Evolutionary conservation across 2,329 filamentous ascomycete species (phyloP).

Genomic region (Aspergillus felis): DNA sequence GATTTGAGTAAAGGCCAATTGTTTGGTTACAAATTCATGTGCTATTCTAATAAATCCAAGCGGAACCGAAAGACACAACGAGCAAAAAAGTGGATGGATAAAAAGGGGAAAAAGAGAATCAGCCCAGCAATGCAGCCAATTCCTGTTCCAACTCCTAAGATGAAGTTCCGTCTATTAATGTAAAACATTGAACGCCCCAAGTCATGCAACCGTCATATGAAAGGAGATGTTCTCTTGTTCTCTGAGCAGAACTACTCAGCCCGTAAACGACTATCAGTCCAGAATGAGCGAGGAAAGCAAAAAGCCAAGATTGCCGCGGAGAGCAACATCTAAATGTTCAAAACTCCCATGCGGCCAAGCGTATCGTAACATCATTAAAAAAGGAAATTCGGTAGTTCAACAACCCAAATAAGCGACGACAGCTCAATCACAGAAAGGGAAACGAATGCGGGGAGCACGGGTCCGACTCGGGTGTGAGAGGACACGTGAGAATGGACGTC

Average conservation of each 20-base stretch:
- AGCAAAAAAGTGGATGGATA: background rate
- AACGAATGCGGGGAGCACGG: conserved; percentile 38
- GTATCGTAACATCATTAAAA: conserved; percentile 8
- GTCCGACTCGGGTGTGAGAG: conserved; percentile 40
- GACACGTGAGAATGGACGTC: conserved; percentile 35
- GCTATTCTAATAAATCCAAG: background rate
- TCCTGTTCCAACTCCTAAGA: background rate
- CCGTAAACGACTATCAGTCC: background rate
- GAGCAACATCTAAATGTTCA: background rate
- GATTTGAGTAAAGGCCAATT: background rate
- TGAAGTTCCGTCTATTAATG: background rate
- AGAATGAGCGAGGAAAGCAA: background rate
- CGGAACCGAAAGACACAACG: background rate
- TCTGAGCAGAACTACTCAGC: background rate
- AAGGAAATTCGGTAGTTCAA: background rate
- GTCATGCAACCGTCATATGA: background rate
- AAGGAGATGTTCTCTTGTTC: background rate
- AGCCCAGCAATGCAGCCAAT: background rate
- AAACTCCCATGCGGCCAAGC: background rate
- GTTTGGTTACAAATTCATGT: background rate
- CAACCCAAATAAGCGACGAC: background rate
- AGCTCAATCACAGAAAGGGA: conserved; percentile 16
- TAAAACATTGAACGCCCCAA: background rate
- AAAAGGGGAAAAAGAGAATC: background rate
- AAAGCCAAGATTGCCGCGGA: background rate